A percentile compares a stretch with the other conserved stretches of the same genome.
These are phyloP conservation scores for Falciphora oryzae DNA, from an alignment of 2,329 filamentous ascomycete genomes.

Conservation along the genomic window DNA sequence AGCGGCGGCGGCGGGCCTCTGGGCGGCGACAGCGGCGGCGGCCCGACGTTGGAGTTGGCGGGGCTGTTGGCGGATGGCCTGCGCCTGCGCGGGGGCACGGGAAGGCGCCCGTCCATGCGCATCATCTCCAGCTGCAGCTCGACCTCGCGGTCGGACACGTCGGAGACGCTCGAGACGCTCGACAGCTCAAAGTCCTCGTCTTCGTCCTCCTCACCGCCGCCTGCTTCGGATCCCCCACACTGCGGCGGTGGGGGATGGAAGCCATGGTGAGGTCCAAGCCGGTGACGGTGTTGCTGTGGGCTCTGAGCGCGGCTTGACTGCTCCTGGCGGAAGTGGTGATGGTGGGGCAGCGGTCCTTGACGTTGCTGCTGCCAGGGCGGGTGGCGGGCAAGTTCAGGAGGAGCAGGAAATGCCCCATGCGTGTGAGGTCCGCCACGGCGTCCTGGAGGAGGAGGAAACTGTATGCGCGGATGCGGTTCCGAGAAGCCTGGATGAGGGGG, in stretches of 20 bases:
- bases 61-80: too few relatives aligned
- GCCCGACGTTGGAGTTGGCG: not conserved
- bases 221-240: conserved; percentile 3
- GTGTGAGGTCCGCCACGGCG: not conserved
- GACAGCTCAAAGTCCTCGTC: conserved; percentile 12
- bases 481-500: not conserved
- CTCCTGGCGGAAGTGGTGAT: too few relatives aligned
- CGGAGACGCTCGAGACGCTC: conserved; percentile 20
- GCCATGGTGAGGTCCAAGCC: not conserved
- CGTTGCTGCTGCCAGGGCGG: not conserved
- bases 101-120: not conserved
- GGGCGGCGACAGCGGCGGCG: not conserved
- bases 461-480: not conserved
- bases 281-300: too few relatives aligned
- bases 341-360: not conserved
- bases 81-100: not conserved
- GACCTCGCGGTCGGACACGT: conserved; percentile 24
- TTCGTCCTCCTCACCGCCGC: conserved; percentile 3
- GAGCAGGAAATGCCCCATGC: too few relatives aligned
- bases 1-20: not conserved
- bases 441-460: not conserved
- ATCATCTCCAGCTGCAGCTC: conserved; percentile 19
- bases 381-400: too few relatives aligned
- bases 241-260: conserved; percentile 6
- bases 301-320: too few relatives aligned